Base-by-base conservation (phyloP, 257 asterid genomes). In the Jasminum sambac region DNA sequence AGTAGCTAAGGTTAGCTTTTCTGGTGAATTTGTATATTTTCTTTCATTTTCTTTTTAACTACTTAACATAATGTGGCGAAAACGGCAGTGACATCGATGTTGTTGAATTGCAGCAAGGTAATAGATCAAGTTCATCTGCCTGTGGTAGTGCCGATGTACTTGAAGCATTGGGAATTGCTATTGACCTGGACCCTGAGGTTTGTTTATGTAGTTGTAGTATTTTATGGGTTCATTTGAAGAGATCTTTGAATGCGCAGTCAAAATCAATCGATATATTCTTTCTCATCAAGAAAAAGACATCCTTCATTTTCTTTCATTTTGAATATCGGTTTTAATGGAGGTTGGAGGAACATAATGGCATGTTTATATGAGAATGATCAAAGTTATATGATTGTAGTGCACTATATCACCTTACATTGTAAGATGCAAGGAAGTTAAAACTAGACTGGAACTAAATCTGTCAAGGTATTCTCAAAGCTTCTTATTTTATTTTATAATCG, bases 81-180 rank as follows among this genome's bases (percentile, higher is more conserved):
- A 38, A n/a, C 61, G 39, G 63, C 44, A 16, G 41, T 75, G 50
- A 63, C 55, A 43, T 64, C 66, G 36, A 17, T 11, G 62, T 63
- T 13, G 19, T 74, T 74, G 66, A 58, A 67, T 75, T 70, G 57
- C 89, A 94, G 99, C 97, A 91, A 91, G 99, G 99, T 52, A 91
- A 64, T 60, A 90, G 99, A 61, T 94, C 97, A 26, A 94, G 99
- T 71, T 94, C 99, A 52, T 94, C 99, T 63, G 95, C 97, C 71
- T 94, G 99, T 85, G 99, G 97, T 16, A 91, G 99, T 77, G 99
- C 97, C 0, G 99, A 94, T 82, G 97, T 91, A 12, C 90, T 94
- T 48, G 99, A 94, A 84, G 87, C 73, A 74, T 80, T 94, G 74
- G 99, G 96, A 30, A 83, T 94, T 70, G 91, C 84, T 30, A 89